phyloP scores from a whole-genome alignment of 192 early-diverging fungal species.

The Phycomyces nitens region DNA sequence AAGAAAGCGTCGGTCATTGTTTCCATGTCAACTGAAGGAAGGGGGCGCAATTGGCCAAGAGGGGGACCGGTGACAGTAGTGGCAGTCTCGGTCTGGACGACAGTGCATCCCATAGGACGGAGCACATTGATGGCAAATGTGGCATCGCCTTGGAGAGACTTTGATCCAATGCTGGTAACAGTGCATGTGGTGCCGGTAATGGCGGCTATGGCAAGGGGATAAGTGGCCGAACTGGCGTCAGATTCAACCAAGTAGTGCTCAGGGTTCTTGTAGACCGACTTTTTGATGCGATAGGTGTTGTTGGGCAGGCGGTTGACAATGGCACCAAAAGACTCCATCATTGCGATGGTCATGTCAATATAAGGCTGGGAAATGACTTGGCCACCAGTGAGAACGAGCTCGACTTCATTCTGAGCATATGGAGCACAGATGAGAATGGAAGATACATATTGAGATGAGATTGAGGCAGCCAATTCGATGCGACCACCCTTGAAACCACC shows the following conservation, averaged over 20 bases:
- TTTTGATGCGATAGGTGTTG: slow-evolving; percentile 84
- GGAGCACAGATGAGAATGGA: slow-evolving; percentile 95
- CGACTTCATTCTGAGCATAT: slow-evolving; percentile 78
- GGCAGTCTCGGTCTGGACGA: slow-evolving; percentile 81
- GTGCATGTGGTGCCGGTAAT: slow-evolving; percentile 87
- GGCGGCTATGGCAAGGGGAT: slow-evolving; percentile 94
- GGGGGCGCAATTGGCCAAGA: slow-evolving; percentile 61
- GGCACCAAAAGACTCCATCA: slow-evolving; percentile 96
- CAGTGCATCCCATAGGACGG: slow-evolving; percentile 87
- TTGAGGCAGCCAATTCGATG: slow-evolving; percentile 87
- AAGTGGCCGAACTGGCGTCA: slow-evolving; percentile 95
- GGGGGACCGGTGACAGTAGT: slow-evolving; percentile 90
- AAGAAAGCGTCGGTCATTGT: slow-evolving; percentile 99
- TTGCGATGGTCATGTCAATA: slow-evolving; percentile 98
- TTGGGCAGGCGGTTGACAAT: slow-evolving; percentile 64
- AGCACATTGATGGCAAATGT: slow-evolving; percentile 88
- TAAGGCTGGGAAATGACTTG: slow-evolving; percentile 96
- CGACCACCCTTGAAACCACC: slow-evolving; percentile 78
- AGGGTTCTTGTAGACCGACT: slow-evolving; percentile 78
- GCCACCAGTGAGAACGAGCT: slow-evolving; percentile 82
- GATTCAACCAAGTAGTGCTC: slow-evolving; percentile 87
- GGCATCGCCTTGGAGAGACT: slow-evolving; percentile 90
- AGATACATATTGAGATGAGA: slow-evolving; percentile 97
- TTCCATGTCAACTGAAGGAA: slow-evolving; percentile 91
- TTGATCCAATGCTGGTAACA: slow-evolving; percentile 90